phyloP scores from a whole-genome alignment of 768 basidiomycete genomes.

The Psilocybe subaeruginosa region DNA sequence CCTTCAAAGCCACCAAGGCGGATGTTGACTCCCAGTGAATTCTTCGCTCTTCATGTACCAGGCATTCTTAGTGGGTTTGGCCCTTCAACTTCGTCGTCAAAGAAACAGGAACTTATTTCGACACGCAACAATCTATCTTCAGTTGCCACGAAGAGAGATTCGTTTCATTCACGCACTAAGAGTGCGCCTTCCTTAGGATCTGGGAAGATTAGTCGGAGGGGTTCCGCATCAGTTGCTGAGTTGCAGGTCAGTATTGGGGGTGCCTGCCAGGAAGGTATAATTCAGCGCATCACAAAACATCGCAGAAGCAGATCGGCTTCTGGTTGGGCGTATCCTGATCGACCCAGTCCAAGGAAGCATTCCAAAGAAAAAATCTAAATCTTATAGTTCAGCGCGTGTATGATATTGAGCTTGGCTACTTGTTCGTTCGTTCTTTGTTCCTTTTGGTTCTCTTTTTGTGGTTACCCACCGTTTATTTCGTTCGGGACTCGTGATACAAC shows the following conservation, averaged over 20 bases:
- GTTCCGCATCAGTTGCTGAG: conserved; percentile 3
- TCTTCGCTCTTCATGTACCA: conserved; percentile 21
- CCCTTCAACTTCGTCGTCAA: neutral
- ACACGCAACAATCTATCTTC: neutral
- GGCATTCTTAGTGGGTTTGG: conserved; percentile 11
- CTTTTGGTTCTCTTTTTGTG: neutral
- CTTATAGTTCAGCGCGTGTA: neutral
- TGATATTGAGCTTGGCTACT: neutral
- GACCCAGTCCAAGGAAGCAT: conserved; percentile 6
- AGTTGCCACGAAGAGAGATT: neutral
- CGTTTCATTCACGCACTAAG: conserved; percentile 22
- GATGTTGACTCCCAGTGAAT: conserved; percentile 24
- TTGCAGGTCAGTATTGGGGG: conserved; percentile 6
- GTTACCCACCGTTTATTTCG: no score
- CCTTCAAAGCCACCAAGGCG: conserved; percentile 8
- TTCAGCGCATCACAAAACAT: conserved; percentile 22
- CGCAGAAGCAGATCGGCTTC: conserved; percentile 30
- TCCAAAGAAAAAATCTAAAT: neutral
- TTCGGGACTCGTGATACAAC: no score
- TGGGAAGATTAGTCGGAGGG: conserved; percentile 5
- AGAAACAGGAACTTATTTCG: neutral
- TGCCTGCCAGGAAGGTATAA: neutral
- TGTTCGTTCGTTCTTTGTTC: neutral
- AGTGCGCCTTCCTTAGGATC: conserved; percentile 21
- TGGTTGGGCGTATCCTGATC: conserved; percentile 31